Conservation (phyloP, 331 rosid species). For the Dryas integrifolia region DNA sequence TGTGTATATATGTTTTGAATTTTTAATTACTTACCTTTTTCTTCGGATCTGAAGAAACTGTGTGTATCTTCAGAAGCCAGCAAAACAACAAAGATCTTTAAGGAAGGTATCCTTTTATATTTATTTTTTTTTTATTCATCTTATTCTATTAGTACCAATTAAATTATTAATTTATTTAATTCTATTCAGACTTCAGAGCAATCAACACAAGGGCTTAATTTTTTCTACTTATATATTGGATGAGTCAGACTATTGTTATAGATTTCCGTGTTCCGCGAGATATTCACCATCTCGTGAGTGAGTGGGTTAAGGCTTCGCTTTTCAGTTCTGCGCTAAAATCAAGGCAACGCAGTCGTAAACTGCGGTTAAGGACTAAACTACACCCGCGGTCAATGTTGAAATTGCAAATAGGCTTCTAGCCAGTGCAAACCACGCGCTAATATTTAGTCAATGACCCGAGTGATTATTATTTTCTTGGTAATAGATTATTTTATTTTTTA, state of each 20-base stretch:
- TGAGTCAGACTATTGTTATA: not conserved
- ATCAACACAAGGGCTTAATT: constrained; percentile 5
- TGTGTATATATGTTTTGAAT: no score
- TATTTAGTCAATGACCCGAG: not conserved
- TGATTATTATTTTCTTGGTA: no score
- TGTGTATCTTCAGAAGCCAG: constrained; percentile 41
- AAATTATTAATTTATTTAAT: constrained; percentile 16
- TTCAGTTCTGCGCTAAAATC: constrained; percentile 1
- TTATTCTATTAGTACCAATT: constrained; percentile 17
- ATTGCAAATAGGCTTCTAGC: no score
- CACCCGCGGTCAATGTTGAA: not conserved
- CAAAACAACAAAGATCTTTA: constrained; percentile 61
- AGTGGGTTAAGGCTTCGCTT: not conserved
- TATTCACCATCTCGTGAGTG: constrained; percentile 8
- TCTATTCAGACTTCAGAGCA: constrained; percentile 12
- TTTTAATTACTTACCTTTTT: constrained; percentile 33
- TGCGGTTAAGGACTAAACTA: not conserved
- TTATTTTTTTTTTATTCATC: not conserved
- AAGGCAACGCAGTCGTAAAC: constrained; percentile 8
- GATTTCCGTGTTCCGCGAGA: constrained; percentile 15
- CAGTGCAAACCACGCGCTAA: not conserved
- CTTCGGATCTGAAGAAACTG: constrained; percentile 65
- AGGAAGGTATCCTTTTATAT: constrained; percentile 24
- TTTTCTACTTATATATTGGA: not conserved
- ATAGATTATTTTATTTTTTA: no score